A percentile compares a stretch with the other conserved stretches of the same genome.
Evolutionary conservation across 2,329 filamentous ascomycete species (phyloP).

Genomic region (Tympanopsis confertula): DNA sequence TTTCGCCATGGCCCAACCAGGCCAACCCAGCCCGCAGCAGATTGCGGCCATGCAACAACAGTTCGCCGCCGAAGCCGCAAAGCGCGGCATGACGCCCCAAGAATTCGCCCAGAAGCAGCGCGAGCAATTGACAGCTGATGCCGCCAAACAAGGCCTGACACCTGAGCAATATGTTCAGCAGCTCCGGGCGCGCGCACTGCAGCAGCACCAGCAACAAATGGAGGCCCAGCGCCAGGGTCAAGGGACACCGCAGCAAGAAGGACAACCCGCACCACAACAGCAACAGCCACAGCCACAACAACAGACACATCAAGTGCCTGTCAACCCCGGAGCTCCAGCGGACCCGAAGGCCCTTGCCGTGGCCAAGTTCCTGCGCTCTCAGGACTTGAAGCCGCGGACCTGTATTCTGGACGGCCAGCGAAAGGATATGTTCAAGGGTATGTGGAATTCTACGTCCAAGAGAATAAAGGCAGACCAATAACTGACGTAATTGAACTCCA

Average conservation of each 20-base stretch:
- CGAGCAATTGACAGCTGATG: neutral
- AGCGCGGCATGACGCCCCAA: conserved; percentile 72
- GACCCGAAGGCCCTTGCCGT: conserved; percentile 82
- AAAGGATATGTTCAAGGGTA: conserved; percentile 96
- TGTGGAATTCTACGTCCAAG: conserved; percentile 4
- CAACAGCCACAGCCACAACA: conserved; percentile 33
- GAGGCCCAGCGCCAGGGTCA: neutral
- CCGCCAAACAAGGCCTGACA: neutral
- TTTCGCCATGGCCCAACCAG: neutral
- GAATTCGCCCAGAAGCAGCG: conserved; percentile 40
- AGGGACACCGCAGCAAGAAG: conserved; percentile 14
- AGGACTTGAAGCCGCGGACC: conserved; percentile 79
- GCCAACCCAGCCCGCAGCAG: conserved; percentile 64
- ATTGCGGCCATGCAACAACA: conserved; percentile 74
- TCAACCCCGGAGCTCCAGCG: conserved; percentile 67
- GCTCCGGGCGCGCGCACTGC: conserved; percentile 43
- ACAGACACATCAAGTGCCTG: neutral
- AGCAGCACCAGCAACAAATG: neutral
- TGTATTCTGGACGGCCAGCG: conserved; percentile 91
- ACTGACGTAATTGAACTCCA: conserved; percentile 21
- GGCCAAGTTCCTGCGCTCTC: conserved; percentile 72
- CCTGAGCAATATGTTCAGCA: conserved; percentile 38
- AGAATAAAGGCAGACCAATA: neutral
- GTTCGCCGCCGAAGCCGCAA: conserved; percentile 70
- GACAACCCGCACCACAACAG: conserved; percentile 30